Base-by-base conservation (phyloP, 23 red algal species). In the Cyanidioschyzon merolae region DNA sequence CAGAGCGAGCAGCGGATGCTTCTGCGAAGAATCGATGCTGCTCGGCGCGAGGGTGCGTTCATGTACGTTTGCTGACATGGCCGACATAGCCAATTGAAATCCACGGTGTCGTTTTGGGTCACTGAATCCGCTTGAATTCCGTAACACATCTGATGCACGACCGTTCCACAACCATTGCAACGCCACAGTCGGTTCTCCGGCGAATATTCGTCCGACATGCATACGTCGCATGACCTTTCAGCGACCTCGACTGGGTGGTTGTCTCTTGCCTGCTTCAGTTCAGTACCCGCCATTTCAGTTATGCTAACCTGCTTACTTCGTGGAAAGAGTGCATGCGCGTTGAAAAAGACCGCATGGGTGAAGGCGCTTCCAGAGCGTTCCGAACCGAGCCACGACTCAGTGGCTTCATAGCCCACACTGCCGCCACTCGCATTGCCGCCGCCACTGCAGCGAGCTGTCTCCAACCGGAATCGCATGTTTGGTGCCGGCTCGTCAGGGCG, bases 211-310 rank as follows among this genome's bases (percentile, higher is more conserved):
- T 7, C 29, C 16, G 63, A 71, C 29, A 25, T 32, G 63, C 63
- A 71, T 35, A 71, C 63, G 2, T 71, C 63, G 63, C 63, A 71
- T 3, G 45, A 54, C 45, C 45, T 7, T 54, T 54, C 45, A 54
- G 21, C 45, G 7, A 21, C 45, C 21, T 21, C 45, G 45, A 7
- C 45, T 54, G 12, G 45, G 45, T 54, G 12, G 45, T n/a, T n/a
- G n/a, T n/a, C n/a, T n/a, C n/a, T n/a, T n/a, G n/a, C n/a, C n/a
- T n/a, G n/a, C n/a, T n/a, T n/a, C n/a, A n/a, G n/a, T n/a, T n/a
- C n/a, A n/a, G n/a, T n/a, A n/a, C n/a, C n/a, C n/a, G n/a, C n/a
- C n/a, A n/a, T n/a, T n/a, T n/a, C n/a, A n/a, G n/a, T n/a, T n/a
- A n/a, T n/a, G n/a, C n/a, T n/a, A n/a, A n/a, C n/a, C n/a, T n/a